Conservation (phyloP, 78 protist genomes). For the Chrysochromulina tobinii region DNA sequence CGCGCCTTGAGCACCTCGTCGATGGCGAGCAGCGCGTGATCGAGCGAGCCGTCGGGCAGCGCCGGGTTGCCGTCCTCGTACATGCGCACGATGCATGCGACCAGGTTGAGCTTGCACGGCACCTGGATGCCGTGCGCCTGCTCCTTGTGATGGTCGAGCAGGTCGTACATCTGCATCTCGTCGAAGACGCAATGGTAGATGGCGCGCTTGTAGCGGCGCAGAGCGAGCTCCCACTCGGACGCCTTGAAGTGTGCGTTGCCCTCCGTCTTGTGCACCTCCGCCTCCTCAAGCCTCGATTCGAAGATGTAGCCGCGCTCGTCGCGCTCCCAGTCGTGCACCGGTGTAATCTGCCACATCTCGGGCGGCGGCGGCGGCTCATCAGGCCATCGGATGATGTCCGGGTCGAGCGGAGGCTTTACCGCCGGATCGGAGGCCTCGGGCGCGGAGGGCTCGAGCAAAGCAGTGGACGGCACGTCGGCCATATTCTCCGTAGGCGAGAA, state of each 20-base stretch:
- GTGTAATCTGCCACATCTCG: too few relatives aligned
- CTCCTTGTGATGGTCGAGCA: neutral
- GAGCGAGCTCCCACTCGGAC: neutral
- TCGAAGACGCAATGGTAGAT: neutral
- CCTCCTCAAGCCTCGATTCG: neutral
- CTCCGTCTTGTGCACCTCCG: neutral
- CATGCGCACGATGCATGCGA: neutral
- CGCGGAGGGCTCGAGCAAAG: too few relatives aligned
- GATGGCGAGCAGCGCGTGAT: neutral
- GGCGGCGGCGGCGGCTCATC: too few relatives aligned
- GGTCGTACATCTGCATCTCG: constrained; percentile 12
- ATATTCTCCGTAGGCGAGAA: too few relatives aligned
- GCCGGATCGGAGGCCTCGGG: too few relatives aligned
- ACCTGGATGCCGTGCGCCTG: neutral
- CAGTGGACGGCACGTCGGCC: too few relatives aligned
- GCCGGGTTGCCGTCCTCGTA: neutral
- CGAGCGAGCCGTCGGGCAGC: neutral
- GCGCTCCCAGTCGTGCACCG: neutral
- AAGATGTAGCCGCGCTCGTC: neutral
- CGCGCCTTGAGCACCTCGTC: neutral
- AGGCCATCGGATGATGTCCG: too few relatives aligned
- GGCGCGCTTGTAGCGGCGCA: constrained; percentile 14
- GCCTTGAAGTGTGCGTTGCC: neutral
- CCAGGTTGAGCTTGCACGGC: neutral
- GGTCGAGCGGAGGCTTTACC: too few relatives aligned